phyloP scores from a whole-genome alignment of 73 alveolate species.

The Paramecium octaurelia region DNA sequence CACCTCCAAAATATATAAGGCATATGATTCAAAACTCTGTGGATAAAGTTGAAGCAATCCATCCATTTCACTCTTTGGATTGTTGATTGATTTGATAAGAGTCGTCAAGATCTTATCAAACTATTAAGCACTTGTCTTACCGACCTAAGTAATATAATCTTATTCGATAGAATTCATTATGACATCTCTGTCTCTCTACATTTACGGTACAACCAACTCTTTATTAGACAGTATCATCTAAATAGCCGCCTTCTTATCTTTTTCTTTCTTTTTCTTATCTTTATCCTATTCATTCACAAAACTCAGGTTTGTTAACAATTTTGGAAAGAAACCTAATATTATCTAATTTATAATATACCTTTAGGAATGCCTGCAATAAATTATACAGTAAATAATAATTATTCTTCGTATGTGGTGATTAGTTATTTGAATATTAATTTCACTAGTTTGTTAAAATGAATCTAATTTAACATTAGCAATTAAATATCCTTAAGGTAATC shows the following conservation, averaged over 20 bases:
- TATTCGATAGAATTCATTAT: not conserved
- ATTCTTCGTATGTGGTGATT: not conserved
- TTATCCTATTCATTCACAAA: not conserved
- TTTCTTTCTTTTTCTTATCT: constrained; percentile 23
- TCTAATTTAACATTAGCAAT: constrained; percentile 11
- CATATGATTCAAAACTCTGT: not conserved
- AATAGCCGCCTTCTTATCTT: constrained; percentile 2
- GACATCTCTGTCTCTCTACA: not conserved
- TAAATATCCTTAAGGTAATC: not conserved
- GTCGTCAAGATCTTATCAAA: not conserved
- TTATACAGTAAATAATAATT: not conserved
- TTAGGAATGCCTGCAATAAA: not conserved
- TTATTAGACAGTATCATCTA: not conserved
- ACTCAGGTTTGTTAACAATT: not conserved
- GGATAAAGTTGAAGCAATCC: not conserved
- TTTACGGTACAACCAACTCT: constrained; percentile 6
- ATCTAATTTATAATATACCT: not conserved
- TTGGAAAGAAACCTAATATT: not conserved
- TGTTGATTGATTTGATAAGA: not conserved
- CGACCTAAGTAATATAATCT: not conserved
- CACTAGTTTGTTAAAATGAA: not conserved
- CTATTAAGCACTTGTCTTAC: not conserved
- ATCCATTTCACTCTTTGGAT: not conserved
- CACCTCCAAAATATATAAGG: not conserved
- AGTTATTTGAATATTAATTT: not conserved